Percentiles rank a stretch among this genome's conserved stretches.
phyloP scores from a whole-genome alignment of 768 basidiomycete species.

The Tulasnella sp. region DNA sequence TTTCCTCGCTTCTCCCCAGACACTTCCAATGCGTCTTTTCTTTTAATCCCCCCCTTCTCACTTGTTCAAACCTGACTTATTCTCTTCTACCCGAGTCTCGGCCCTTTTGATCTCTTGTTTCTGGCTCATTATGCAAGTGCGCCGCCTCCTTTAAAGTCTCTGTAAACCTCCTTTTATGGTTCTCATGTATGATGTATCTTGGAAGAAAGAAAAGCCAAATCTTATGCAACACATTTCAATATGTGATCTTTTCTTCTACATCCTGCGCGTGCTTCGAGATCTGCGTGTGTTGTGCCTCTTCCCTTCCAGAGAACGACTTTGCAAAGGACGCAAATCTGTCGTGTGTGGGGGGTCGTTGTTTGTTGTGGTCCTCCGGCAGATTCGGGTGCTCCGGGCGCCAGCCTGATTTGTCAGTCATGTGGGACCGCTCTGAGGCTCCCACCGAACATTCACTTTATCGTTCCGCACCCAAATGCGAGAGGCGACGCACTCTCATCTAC shows the following conservation, averaged over 20 bases:
- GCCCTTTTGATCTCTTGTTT: background rate
- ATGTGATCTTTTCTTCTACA: background rate
- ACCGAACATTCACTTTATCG: background rate
- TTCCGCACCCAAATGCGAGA: no score
- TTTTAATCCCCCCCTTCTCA: background rate
- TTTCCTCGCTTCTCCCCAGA: background rate
- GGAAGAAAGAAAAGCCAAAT: background rate
- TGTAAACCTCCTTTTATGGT: background rate
- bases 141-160: background rate
- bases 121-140: background rate
- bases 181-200: background rate
- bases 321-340: background rate
- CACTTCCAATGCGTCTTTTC: background rate
- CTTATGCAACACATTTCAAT: conserved; percentile 1
- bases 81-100: background rate
- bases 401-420: background rate
- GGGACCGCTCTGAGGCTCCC: background rate
- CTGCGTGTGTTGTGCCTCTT: background rate
- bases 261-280: background rate
- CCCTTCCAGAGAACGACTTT: background rate
- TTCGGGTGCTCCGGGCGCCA: background rate
- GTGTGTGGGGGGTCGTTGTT: background rate
- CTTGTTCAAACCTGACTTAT: conserved; percentile 8
- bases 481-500: no score
- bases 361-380: background rate